These are phyloP conservation scores for Hordeum pubiflorum DNA, from an alignment of 202 grass and related monocot genomes.

Conservation along the genomic window DNA sequence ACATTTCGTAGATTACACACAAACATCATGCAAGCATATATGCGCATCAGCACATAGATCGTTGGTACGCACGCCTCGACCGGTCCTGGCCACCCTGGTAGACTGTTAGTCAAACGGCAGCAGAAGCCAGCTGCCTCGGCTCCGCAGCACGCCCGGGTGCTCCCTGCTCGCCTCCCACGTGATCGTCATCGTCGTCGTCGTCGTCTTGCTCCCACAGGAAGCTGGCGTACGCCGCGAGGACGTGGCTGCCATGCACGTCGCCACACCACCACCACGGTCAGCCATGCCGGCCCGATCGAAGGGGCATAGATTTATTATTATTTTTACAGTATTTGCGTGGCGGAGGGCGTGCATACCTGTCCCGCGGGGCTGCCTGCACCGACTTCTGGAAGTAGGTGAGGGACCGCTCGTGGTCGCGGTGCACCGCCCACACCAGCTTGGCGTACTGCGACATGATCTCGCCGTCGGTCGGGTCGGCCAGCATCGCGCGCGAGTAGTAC, in stretches of 20 bases:
- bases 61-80: not conserved
- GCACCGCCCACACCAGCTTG: slow-evolving; percentile 67
- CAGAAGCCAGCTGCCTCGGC: not conserved
- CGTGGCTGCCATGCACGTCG: slow-evolving; percentile 31
- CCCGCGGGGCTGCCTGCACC: slow-evolving; percentile 44
- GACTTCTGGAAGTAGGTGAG: slow-evolving; percentile 66
- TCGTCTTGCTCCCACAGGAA: slow-evolving; percentile 67
- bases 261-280: not conserved
- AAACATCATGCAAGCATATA: not conserved
- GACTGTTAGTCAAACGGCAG: not conserved
- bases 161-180: not conserved
- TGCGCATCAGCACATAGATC: not conserved
- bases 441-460: slow-evolving; percentile 87
- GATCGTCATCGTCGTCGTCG: not conserved
- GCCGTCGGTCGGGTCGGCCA: slow-evolving; percentile 59
- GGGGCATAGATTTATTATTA: not conserved
- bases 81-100: not conserved
- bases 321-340: not conserved
- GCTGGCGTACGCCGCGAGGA: slow-evolving; percentile 64
- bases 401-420: slow-evolving; percentile 60
- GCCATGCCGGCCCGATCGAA: not conserved
- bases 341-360: slow-evolving; percentile 26
- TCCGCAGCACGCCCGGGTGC: not conserved
- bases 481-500: slow-evolving; percentile 92
- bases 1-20: not conserved